Evolutionary conservation across 1,284 basidiomycete genomes (phyloP).

Genomic region (Cryptococcus deneoformans): DNA sequence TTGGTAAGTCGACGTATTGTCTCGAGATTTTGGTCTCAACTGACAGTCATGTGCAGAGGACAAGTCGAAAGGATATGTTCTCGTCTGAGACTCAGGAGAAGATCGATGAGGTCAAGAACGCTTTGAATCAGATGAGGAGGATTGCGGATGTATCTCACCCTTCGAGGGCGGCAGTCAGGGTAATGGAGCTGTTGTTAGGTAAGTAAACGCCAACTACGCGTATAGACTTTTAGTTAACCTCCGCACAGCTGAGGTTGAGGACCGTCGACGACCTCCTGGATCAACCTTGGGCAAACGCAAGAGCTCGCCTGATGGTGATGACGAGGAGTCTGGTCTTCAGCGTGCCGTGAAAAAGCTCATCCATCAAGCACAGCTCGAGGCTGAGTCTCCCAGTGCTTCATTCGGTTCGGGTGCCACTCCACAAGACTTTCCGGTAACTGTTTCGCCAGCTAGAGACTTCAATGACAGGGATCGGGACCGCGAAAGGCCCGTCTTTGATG

Average conservation of each 20-base stretch:
- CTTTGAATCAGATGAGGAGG: constrained; percentile 43
- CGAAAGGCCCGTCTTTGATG: constrained; percentile 43
- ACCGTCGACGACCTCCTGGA: constrained; percentile 35
- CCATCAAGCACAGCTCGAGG: constrained; percentile 43
- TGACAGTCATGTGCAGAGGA: constrained; percentile 21
- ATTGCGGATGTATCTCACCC: constrained; percentile 48
- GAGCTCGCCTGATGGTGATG: constrained; percentile 26
- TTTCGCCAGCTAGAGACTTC: constrained; percentile 1
- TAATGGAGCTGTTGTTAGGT: constrained; percentile 50
- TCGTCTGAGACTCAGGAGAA: constrained; percentile 42
- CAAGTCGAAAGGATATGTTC: constrained; percentile 39
- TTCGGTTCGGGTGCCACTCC: constrained; percentile 15
- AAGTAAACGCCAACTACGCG: constrained; percentile 6
- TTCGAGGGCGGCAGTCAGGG: constrained; percentile 46
- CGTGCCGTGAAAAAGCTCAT: constrained; percentile 50
- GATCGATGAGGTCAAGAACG: constrained; percentile 44
- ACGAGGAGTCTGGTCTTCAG: constrained; percentile 44
- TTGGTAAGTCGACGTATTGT: constrained; percentile 25
- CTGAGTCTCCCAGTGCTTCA: constrained; percentile 31
- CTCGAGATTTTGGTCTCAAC: not conserved
- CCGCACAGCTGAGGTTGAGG: constrained; percentile 44
- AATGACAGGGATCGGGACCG: constrained; percentile 17
- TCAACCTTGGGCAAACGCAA: constrained; percentile 45
- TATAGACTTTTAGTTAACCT: not conserved
- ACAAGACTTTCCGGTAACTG: not conserved